Conservation (phyloP, 345 rosid species). For the Eucalyptus viminalis region DNA sequence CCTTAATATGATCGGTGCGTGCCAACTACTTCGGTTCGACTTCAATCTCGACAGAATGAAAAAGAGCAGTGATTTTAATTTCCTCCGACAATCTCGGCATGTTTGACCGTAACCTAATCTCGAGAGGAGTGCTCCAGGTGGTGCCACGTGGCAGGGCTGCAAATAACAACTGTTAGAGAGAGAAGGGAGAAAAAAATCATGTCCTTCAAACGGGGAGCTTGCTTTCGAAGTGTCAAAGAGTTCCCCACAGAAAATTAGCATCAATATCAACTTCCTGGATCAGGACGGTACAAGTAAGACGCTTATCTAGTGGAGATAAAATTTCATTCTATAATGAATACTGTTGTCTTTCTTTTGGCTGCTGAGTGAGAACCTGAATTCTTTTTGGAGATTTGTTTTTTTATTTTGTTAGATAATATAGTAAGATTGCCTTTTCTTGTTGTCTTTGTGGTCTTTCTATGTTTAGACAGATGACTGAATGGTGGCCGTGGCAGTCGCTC, state of each 20-base stretch:
- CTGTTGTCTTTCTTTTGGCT: neutral
- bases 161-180: neutral
- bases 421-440: neutral
- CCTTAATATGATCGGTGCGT: neutral
- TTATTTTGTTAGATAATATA: neutral
- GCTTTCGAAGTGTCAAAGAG: neutral
- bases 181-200: neutral
- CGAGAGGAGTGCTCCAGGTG: neutral
- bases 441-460: neutral
- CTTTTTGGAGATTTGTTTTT: neutral
- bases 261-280: neutral
- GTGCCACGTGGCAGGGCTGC: neutral
- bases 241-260: neutral
- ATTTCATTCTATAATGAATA: neutral
- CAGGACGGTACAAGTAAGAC: neutral
- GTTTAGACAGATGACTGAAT: neutral
- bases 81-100: neutral
- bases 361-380: neutral
- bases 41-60: neutral
- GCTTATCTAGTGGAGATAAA: neutral
- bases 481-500: neutral
- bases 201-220: neutral
- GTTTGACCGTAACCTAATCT: neutral
- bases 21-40: neutral
- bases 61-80: neutral